Percentiles rank a stretch among this genome's conserved stretches.
Evolutionary conservation across 306 rosid species (phyloP).

Genomic region (Quercus aquifolioides): DNA sequence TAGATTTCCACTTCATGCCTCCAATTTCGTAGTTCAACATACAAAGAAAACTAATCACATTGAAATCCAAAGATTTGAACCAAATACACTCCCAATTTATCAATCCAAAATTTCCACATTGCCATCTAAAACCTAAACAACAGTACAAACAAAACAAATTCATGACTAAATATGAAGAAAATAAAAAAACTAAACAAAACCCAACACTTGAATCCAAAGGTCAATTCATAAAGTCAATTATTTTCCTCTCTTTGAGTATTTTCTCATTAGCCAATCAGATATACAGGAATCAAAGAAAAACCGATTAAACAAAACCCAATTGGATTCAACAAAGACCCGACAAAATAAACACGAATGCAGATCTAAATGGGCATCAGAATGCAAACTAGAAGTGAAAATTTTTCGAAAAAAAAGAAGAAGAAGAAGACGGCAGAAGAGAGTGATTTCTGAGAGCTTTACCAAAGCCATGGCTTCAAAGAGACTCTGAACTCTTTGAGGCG

Average conservation of each 20-base stretch:
- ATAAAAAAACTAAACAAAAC: neutral
- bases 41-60: neutral
- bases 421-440: neutral
- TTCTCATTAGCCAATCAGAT: too few relatives aligned
- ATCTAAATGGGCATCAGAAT: neutral
- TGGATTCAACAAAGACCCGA: neutral
- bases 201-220: neutral
- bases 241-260: too few relatives aligned
- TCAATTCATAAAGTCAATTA: too few relatives aligned
- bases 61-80: neutral
- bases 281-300: neutral
- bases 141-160: neutral
- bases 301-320: neutral
- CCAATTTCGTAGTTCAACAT: neutral
- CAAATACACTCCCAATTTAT: neutral
- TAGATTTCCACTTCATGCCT: neutral
- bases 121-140: neutral
- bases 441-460: constrained; percentile 10
- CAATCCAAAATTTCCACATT: neutral
- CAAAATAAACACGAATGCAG: neutral
- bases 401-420: too few relatives aligned
- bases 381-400: neutral
- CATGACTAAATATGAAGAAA: neutral
- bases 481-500: neutral
- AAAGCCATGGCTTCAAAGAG: constrained; percentile 30